These are phyloP conservation scores for Mycena leptocephala DNA, from an alignment of 768 basidiomycete species.

Conservation along the genomic window DNA sequence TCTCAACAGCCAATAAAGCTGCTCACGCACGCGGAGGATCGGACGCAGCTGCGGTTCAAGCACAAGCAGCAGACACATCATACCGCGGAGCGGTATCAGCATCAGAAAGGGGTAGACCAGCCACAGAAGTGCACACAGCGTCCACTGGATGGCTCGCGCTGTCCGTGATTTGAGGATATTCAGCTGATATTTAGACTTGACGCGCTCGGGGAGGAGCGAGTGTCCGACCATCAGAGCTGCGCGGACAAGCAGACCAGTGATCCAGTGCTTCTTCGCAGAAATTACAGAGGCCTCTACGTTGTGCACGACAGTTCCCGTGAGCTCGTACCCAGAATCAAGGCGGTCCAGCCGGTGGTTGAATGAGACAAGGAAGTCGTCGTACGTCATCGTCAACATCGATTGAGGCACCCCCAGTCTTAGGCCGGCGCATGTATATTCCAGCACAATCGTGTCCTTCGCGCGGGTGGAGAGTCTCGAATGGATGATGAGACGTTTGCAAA, in stretches of 20 bases:
- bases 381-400: slow-evolving; percentile 25
- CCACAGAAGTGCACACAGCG: slow-evolving; percentile 20
- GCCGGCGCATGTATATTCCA: slow-evolving; percentile 34
- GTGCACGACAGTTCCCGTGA: slow-evolving; percentile 23
- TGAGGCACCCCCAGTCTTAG: slow-evolving; percentile 32
- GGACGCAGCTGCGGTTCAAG: slow-evolving; percentile 23
- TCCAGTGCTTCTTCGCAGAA: slow-evolving; percentile 25
- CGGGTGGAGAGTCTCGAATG: slow-evolving; percentile 25
- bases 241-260: slow-evolving; percentile 19
- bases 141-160: slow-evolving; percentile 24
- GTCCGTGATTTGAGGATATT: slow-evolving; percentile 20
- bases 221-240: slow-evolving; percentile 31
- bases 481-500: not conserved
- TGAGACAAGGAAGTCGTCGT: slow-evolving; percentile 31
- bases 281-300: slow-evolving; percentile 27
- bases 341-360: slow-evolving; percentile 33
- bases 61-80: slow-evolving; percentile 31
- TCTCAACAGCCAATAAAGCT: not conserved
- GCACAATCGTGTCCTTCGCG: slow-evolving; percentile 33
- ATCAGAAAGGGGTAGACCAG: slow-evolving; percentile 22
- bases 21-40: slow-evolving; percentile 10
- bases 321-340: slow-evolving; percentile 25
- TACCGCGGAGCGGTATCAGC: slow-evolving; percentile 27
- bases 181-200: slow-evolving; percentile 17
- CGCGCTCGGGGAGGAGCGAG: slow-evolving; percentile 30